phyloP scores from a whole-genome alignment of 1,284 basidiomycete species.

The Neolentinus lepideus region DNA sequence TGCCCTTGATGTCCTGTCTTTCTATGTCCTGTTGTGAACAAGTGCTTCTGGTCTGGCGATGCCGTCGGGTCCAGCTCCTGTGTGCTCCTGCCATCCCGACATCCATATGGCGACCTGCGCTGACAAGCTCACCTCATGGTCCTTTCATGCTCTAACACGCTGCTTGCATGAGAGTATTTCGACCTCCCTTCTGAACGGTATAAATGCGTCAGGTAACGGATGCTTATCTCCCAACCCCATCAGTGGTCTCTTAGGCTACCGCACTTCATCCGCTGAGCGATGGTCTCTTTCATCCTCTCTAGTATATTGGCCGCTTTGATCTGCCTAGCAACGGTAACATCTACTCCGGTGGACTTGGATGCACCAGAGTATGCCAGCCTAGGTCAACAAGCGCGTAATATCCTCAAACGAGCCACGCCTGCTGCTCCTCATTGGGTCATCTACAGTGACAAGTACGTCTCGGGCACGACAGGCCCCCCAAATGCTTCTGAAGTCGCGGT shows the following conservation, averaged over 20 bases:
- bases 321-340: not conserved
- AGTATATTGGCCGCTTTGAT: not conserved
- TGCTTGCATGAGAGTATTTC: not conserved
- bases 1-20: too few relatives aligned
- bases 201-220: not conserved
- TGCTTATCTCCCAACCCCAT: not conserved
- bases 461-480: conserved; percentile 30
- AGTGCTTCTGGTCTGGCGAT: too few relatives aligned
- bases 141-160: not conserved
- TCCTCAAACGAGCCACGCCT: conserved; percentile 18
- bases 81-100: too few relatives aligned
- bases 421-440: conserved; percentile 35
- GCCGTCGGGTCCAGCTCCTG: too few relatives aligned
- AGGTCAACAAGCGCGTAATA: conserved; percentile 8
- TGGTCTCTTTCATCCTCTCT: not conserved
- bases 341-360: not conserved
- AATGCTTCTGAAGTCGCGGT: conserved; percentile 27
- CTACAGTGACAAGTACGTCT: conserved; percentile 33
- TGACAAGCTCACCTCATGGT: not conserved
- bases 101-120: too few relatives aligned
- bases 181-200: not conserved
- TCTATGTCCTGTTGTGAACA: too few relatives aligned
- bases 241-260: not conserved
- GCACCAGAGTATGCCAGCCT: not conserved
- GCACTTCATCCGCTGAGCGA: not conserved